Percentiles rank a stretch among this genome's conserved stretches.
phyloP scores from a whole-genome alignment of 129 eudicot genomes.

The Centrapalus pauciflorus region DNA sequence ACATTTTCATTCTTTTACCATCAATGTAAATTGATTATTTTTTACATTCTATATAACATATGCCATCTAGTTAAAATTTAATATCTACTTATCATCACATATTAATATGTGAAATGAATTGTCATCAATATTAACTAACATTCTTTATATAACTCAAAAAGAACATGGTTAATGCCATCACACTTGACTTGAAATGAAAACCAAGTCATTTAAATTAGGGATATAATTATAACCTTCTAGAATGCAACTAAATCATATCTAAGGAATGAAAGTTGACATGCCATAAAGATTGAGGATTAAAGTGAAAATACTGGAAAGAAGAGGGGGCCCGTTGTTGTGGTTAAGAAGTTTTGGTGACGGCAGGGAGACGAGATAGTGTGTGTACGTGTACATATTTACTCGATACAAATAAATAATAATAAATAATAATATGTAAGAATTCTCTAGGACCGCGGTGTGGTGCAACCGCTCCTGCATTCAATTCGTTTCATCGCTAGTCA shows the following conservation, averaged over 20 bases:
- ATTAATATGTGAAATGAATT: no score
- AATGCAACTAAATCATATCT: not conserved
- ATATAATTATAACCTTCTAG: not conserved
- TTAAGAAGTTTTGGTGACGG: not conserved
- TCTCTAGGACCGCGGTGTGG: slow-evolving; percentile 12
- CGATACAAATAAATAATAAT: no score
- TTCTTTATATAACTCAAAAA: no score
- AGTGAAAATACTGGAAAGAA: not conserved
- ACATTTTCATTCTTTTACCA: no score
- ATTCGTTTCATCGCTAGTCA: not conserved
- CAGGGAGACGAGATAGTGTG: slow-evolving; percentile 18
- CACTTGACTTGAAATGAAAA: no score
- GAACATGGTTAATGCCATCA: no score
- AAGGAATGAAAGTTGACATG: not conserved
- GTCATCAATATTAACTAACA: no score
- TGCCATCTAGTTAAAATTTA: no score
- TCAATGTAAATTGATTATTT: no score
- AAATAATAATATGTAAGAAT: slow-evolving; percentile 8
- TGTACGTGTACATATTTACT: not conserved
- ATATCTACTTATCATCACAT: no score
- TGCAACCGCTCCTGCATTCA: slow-evolving; percentile 12
- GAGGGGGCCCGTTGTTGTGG: not conserved
- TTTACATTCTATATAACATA: no score
- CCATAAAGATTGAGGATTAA: not conserved
- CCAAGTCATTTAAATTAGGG: not conserved